Base-by-base conservation (phyloP, 2,329 filamentous ascomycete genomes). In the Botrytis sinoallii region DNA sequence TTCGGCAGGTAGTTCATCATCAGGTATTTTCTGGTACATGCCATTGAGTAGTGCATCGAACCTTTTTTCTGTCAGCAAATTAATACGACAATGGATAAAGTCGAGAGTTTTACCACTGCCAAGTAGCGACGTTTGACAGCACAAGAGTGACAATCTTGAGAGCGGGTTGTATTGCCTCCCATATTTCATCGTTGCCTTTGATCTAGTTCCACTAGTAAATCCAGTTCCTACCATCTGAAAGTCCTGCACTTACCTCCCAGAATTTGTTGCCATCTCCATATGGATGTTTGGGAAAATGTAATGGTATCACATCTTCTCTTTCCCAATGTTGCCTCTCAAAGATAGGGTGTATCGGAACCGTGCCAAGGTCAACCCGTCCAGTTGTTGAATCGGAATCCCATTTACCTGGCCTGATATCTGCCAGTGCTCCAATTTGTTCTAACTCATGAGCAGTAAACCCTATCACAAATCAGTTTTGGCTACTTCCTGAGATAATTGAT, bases 1-100 rank as follows among this genome's bases (percentile, higher is more conserved):
- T 10, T 38, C 3, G 0, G 25, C 32, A 10, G 44, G 32, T 52
- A 67, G 14, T n/a, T 52, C 32, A 9, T n/a, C 16, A 6, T 67
- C 44, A n/a, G 29, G 32, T 67, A 67, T 38, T 52, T 52, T 18
- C n/a, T 67, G 22, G 48, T 67, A 67, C 10, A 2, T 25, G 32
- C 44, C 64, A 52, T 67, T n/a, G 14, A 67, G 10, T 52, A 67
- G 32, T n/a, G 44, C 32, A 52, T 67, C 32, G 32, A 67, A 67
- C 64, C 64, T 67, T 52, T 52, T 18, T 16, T 38, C 25, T 25
- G 32, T 67, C 25, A 67, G 46, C 20, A 67, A n/a, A 14, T n/a
- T 18, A 18, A 55, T 0, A 14, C n/a, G 10, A 29, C 4, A 29
- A 67, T 55, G 16, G 38, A 14, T 55, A 22, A 20, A 29, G 14